Evolutionary conservation across 306 rosid species (phyloP), one percentile per base, ranked within the genome.

Genomic region (Ochetophila trinervis): DNA sequence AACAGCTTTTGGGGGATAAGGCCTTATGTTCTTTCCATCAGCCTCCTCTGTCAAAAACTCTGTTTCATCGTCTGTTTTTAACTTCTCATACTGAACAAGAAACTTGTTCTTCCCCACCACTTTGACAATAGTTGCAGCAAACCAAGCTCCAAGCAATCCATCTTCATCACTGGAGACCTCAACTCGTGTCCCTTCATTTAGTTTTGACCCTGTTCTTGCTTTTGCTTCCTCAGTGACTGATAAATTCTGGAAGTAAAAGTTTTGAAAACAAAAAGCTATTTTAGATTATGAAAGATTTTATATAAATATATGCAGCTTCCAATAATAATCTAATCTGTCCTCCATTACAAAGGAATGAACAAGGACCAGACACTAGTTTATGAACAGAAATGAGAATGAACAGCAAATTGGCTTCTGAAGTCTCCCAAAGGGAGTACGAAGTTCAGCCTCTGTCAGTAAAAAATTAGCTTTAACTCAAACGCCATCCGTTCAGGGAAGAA

Each of bases 121-220:
- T 64, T 75, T 53, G 71, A 86, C 67, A 70, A 89, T 17, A 10
- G 42, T 82, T 21, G 79, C 91, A 15, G 76, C 72, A 80, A 84
- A 89, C 96, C 96, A 89, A 45, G 93, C 83, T 50, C 93, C 96
- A 67, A 62, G 65, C 49, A 86, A 86, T 59, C 96, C 96, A 3
- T 84, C 93, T 72, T 89, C 96, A 1, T 86, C 87, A 67, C 62
- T 84, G 63, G 84, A 65, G 42, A 79, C 81, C 87, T 89, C 96
- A 21, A 89, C 88, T 10, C 37, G 23, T 17, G 60, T 23, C 61
- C 93, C 96, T 59, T 40, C 19, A 3, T 57, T 8, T 27, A 84
- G 65, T 55, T 58, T 56, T 30, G 40, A 68, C 21, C 52, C 47
- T 67, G 62, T 63, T 70, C 3, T 34, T 1, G 58, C 47, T 62